A percentile compares a stretch with the other conserved stretches of the same genome.
These are phyloP conservation scores for Barnettozyma wickerhamii DNA, from an alignment of 805 yeast genomes.

Conservation along the genomic window DNA sequence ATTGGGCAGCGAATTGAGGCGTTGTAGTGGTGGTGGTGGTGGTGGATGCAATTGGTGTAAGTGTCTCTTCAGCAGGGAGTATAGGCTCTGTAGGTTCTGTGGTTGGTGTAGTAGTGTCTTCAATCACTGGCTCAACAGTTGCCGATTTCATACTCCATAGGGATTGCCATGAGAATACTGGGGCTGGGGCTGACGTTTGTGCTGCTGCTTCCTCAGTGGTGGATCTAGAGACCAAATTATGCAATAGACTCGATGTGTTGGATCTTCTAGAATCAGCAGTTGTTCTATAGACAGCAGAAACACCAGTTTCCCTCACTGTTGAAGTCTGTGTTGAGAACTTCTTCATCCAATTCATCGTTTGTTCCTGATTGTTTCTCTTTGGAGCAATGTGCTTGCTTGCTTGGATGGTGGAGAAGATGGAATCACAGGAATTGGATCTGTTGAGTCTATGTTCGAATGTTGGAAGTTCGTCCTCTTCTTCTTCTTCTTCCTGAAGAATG, in stretches of 20 bases:
- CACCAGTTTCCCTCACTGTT: slow-evolving; percentile 1
- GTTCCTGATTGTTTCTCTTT: slow-evolving; percentile 18
- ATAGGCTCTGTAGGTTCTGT: no score
- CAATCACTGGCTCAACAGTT: not conserved
- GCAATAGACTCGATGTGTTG: slow-evolving; percentile 10
- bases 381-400: slow-evolving; percentile 20
- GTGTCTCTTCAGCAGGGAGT: no score
- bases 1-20: slow-evolving; percentile 11
- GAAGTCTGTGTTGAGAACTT: slow-evolving; percentile 15
- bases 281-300: slow-evolving; percentile 4
- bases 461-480: slow-evolving; percentile 10
- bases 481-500: slow-evolving; percentile 1
- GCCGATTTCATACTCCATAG: slow-evolving; percentile 3
- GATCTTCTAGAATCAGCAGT: not conserved
- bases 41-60: not conserved
- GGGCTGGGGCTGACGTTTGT: slow-evolving; percentile 4
- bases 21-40: not conserved
- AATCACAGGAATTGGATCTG: slow-evolving; percentile 28
- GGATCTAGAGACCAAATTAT: slow-evolving; percentile 13
- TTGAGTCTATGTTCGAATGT: slow-evolving; percentile 23
- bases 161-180: slow-evolving; percentile 2
- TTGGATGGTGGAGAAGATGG: slow-evolving; percentile 23
- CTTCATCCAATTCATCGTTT: slow-evolving; percentile 25
- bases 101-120: not conserved
- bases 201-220: slow-evolving; percentile 8